Base-by-base conservation (phyloP, 2,329 filamentous ascomycete species). In the Claviceps maximensis region DNA sequence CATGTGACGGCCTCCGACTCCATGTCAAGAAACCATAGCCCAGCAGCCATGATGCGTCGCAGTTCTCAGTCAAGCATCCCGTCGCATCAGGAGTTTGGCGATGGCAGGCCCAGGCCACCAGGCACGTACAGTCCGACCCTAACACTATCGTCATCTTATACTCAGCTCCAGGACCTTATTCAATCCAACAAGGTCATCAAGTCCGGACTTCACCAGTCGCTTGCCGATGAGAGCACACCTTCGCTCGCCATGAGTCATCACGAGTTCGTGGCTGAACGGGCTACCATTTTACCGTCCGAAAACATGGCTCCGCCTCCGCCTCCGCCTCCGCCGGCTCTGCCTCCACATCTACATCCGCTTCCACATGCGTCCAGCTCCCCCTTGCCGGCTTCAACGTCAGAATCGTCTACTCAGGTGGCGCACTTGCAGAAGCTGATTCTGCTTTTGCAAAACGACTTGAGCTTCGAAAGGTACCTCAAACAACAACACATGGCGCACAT, bases 401-500 rank as follows among this genome's bases (percentile, higher is more conserved):
- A 72, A 51, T 51, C 61, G 49, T 61, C 67, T 55, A 63, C 69
- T 17, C 69, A 75, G 54, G 61, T 76, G 29, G 70, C 76, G 1
- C 79, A 81, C 58, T 69, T 93, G 3, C 82, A 88, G 58, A 78
- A 84, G 44, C 84, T 89, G 60, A 78, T 89, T n/a, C 77, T 89
- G 51, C 70, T 90, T 2, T 68, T 93, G 12, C 82, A 84, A 46
- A 93, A 90, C 56, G 87, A 93, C 60, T 73, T 93, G 45, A 87
- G 86, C 58, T 93, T 91, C 61, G 88, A 93, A 65, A 77, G 86
- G 27, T 91, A 89, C 66, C 76, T 91, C 61, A 91, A 90, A 63
- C 81, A 89, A 58, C 87, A 93, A 61, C 87, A 91, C 64, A 79
- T 90, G 58, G 79, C 83, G 2, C 86, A 91, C 55, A 90, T 93